These are phyloP conservation scores for Scheffersomyces coipomensis DNA, from an alignment of 805 yeast species.

Conservation along the genomic window DNA sequence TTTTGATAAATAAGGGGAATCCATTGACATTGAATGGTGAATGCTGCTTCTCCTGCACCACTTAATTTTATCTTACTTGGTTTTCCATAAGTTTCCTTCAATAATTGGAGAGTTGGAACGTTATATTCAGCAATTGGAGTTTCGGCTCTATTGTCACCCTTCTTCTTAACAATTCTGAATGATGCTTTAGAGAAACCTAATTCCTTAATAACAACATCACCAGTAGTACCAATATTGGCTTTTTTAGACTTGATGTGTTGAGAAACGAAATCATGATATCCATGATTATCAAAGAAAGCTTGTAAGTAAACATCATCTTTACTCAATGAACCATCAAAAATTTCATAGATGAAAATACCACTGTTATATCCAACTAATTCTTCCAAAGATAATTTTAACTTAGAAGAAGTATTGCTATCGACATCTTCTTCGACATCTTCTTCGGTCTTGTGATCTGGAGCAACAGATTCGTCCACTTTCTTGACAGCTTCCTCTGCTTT, in stretches of 20 bases:
- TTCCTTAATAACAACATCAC: constrained; percentile 77
- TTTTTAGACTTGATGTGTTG: constrained; percentile 48
- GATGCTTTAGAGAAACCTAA: constrained; percentile 68
- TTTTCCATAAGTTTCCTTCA: constrained; percentile 61
- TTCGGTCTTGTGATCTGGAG: constrained; percentile 29
- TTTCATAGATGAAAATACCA: constrained; percentile 74
- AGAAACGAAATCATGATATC: constrained; percentile 61
- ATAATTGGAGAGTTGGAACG: constrained; percentile 63
- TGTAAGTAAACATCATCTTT: constrained; percentile 66
- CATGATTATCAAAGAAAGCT: constrained; percentile 72
- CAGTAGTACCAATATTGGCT: constrained; percentile 43
- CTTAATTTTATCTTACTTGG: constrained; percentile 57
- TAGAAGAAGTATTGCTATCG: constrained; percentile 27
- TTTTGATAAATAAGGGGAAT: constrained; percentile 63
- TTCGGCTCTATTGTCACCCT: constrained; percentile 52
- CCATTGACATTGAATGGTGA: constrained; percentile 69
- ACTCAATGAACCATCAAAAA: constrained; percentile 57
- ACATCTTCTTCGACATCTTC: constrained; percentile 33
- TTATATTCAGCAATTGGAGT: constrained; percentile 60
- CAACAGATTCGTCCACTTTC: neutral
- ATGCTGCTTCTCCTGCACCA: constrained; percentile 50
- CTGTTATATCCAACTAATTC: constrained; percentile 58
- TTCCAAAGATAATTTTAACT: constrained; percentile 52
- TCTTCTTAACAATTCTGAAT: constrained; percentile 60
- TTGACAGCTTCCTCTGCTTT: constrained; percentile 11